Base-by-base conservation (phyloP, 176 grass and related monocot genomes). In the Juncus inflexus region DNA sequence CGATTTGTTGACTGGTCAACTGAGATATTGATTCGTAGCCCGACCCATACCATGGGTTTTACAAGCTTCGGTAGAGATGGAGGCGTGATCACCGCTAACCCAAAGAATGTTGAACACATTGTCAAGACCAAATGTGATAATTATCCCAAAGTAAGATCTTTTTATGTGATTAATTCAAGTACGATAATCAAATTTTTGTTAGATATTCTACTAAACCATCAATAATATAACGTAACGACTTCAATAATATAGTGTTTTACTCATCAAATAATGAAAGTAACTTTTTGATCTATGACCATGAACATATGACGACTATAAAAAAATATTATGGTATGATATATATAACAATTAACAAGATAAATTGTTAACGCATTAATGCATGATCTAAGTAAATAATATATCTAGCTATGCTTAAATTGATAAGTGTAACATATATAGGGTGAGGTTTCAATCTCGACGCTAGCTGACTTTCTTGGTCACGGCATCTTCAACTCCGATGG, bases 1-100 rank as follows among this genome's bases (percentile, higher is more conserved):
- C 49, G 70, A 49, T 43, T 90, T 70, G 13, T 90, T 2, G 78
- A 95, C 6, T 88, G 80, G 85, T 53, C 57, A 1, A 76, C 80
- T 2, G 80, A 68, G 6, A 53, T 83, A 36, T n/a, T 83, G 9
- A 15, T 58, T 9, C 37, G 41, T 1, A 70, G 73, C 70, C 75
- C 83, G 8, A 82, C 67, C 50, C 81, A 87, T 42, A 84, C 90
- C 16, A 68, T 95, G 55, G 49, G 58, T 28, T 28, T 28, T 28
- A 28, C 19, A 28, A 28, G 19, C 19, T 28, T 28, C 1, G 19
- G 19, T 9, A 77, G 83, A 74, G 19, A 37, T 8, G 42, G 74
- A 6, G 61, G 74, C 4, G 6, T 66, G 42, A 50, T 83, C 74
- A 83, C 80, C 0, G 80, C 80, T 42, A 83, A 83, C 67, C 53